These are phyloP conservation scores for Trichoderma gamsii DNA, from an alignment of 495 filamentous ascomycete species.

Conservation along the genomic window DNA sequence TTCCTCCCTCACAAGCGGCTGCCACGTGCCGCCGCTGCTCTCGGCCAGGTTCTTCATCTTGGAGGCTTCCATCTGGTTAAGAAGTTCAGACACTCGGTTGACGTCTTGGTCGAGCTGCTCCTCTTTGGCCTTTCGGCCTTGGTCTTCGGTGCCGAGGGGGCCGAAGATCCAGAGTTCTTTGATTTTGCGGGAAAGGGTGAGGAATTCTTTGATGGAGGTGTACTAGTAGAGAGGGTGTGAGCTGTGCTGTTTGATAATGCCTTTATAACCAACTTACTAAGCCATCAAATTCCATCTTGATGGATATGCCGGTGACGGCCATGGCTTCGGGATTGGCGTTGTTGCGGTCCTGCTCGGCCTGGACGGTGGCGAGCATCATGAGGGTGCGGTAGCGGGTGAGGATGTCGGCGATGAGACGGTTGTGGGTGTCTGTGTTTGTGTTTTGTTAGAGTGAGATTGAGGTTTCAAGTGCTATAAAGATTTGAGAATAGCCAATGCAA, in stretches of 20 bases:
- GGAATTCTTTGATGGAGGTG: constrained; percentile 27
- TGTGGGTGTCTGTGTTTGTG: constrained; percentile 11
- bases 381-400: constrained; percentile 29
- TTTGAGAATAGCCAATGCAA: not conserved
- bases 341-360: constrained; percentile 16
- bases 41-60: constrained; percentile 12
- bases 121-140: constrained; percentile 24
- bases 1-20: constrained; percentile 10
- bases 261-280: constrained; percentile 22
- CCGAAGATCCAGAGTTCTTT: constrained; percentile 32
- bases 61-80: constrained; percentile 9
- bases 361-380: constrained; percentile 24
- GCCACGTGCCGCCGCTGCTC: constrained; percentile 13
- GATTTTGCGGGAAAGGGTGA: constrained; percentile 29
- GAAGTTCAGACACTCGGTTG: constrained; percentile 13
- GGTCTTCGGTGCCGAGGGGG: constrained; percentile 24
- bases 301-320: constrained; percentile 26
- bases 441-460: not conserved
- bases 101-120: constrained; percentile 17
- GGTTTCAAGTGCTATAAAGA: too few relatives aligned
- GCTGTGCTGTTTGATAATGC: too few relatives aligned
- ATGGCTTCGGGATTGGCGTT: constrained; percentile 21
- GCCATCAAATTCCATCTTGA: constrained; percentile 26
- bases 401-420: constrained; percentile 25
- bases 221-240: constrained; percentile 19